Percentiles rank a stretch among this genome's conserved stretches.
Conservation (phyloP, 2,329 filamentous ascomycete species). For the Rasamsonia emersonii region DNA sequence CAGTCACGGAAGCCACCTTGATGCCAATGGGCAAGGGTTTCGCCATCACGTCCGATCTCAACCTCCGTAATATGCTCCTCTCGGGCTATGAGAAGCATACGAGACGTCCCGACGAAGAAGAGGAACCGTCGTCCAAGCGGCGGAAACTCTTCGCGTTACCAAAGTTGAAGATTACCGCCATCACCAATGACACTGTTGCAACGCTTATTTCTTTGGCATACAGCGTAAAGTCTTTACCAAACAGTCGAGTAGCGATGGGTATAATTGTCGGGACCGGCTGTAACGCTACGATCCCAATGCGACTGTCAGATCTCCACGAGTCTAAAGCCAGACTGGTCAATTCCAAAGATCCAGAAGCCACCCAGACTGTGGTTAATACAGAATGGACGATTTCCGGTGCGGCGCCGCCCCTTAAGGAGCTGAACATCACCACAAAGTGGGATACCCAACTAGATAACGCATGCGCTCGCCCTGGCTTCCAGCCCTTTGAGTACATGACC, state of each 20-base stretch:
- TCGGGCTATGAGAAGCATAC: conserved; percentile 47
- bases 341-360: conserved; percentile 40
- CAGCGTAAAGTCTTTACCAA: conserved; percentile 51
- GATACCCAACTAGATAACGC: conserved; percentile 58
- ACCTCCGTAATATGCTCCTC: conserved; percentile 46
- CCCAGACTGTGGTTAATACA: conserved; percentile 70
- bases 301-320: conserved; percentile 52
- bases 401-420: conserved; percentile 54
- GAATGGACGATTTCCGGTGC: conserved; percentile 77
- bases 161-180: conserved; percentile 61
- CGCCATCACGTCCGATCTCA: conserved; percentile 46
- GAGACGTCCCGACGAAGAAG: conserved; percentile 26
- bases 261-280: conserved; percentile 74
- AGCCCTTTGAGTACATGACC: conserved; percentile 79
- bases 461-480: conserved; percentile 65
- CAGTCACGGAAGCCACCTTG: conserved; percentile 45
- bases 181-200: conserved; percentile 73
- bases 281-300: conserved; percentile 71
- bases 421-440: conserved; percentile 58
- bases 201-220: conserved; percentile 72
- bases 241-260: conserved; percentile 65
- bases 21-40: conserved; percentile 54
- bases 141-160: conserved; percentile 48
- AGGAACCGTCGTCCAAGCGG: conserved; percentile 36
- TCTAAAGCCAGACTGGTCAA: conserved; percentile 50